Base-by-base conservation (phyloP, 208 protist species). In the Crithidia bombi region DNA sequence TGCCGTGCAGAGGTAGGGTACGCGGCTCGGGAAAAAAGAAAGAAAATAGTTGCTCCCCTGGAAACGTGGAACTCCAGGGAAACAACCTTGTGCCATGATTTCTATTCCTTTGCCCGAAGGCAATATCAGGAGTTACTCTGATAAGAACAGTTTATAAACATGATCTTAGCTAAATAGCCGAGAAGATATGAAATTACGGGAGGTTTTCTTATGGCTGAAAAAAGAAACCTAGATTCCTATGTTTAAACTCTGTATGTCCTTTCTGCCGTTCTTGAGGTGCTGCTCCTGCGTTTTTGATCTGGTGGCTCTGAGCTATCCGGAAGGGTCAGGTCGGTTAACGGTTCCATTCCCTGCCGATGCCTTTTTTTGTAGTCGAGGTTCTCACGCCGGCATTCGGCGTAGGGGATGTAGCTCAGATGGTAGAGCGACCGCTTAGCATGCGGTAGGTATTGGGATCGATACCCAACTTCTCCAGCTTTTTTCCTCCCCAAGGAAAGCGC, bases 371-470 rank as follows among this genome's bases (percentile, higher is more conserved):
- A n/a, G n/a, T n/a, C n/a, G n/a, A n/a, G n/a, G n/a, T n/a, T n/a
- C n/a, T n/a, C n/a, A n/a, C n/a, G n/a, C n/a, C n/a, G n/a, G n/a
- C n/a, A n/a, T n/a, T n/a, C n/a, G n/a, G n/a, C n/a, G n/a, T n/a
- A n/a, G 90, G 90, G 90, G 84, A 89, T 95, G 90, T 95, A 95
- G 90, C 86, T 92, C 86, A 92, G 85, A 95, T 95, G 90, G 90
- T 95, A 95, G 90, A 95, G 90, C 90, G 87, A 86, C 80, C 90
- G 90, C 90, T 95, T 95, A 95, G 90, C 90, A 95, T 95, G 90
- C 87, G 90, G 81, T 87, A 93, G 87, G 87, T 95, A 93, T 93
- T 93, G 90, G 87, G 87, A 95, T 93, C 90, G 87, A 93, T 95
- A 93, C 90, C 90, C 90, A 92, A 93, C 90, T 95, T 88, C 85